These are phyloP conservation scores for Coriaria nepalensis DNA, from an alignment of 306 rosid species.

Conservation along the genomic window DNA sequence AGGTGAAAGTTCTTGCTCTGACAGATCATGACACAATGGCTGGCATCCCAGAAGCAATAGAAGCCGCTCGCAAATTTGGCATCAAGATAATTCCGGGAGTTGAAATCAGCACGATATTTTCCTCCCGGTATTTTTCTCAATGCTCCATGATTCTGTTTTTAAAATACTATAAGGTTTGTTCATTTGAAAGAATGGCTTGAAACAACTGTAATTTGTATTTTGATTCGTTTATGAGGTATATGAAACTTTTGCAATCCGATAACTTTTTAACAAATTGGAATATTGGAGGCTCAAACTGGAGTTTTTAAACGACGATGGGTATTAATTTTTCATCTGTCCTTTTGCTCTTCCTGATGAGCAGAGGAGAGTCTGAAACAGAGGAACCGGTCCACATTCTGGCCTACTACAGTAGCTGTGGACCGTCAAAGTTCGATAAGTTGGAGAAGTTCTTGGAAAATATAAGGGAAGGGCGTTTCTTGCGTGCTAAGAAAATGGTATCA, in stretches of 20 bases:
- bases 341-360: slow-evolving; percentile 26
- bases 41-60: slow-evolving; percentile 84
- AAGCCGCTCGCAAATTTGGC: slow-evolving; percentile 67
- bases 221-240: too few species aligned
- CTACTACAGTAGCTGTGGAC: slow-evolving; percentile 91
- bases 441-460: slow-evolving; percentile 60
- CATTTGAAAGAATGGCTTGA: too few species aligned
- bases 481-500: slow-evolving; percentile 70
- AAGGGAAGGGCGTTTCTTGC: slow-evolving; percentile 81
- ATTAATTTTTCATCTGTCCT: too few species aligned
- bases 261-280: too few species aligned
- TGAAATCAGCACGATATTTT: slow-evolving; percentile 72
- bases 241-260: too few species aligned
- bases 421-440: slow-evolving; percentile 46
- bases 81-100: slow-evolving; percentile 97
- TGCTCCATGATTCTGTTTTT: slow-evolving; percentile 1
- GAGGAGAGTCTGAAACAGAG: slow-evolving; percentile 56
- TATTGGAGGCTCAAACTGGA: too few species aligned
- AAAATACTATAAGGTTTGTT: too few species aligned
- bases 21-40: slow-evolving; percentile 99
- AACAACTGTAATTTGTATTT: too few species aligned
- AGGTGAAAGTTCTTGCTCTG: slow-evolving; percentile 99
- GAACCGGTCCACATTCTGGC: slow-evolving; percentile 95
- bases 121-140: slow-evolving; percentile 44
- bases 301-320: too few species aligned